Conservation (phyloP, 169 alveolate species). For the Plasmodium knowlesi region DNA sequence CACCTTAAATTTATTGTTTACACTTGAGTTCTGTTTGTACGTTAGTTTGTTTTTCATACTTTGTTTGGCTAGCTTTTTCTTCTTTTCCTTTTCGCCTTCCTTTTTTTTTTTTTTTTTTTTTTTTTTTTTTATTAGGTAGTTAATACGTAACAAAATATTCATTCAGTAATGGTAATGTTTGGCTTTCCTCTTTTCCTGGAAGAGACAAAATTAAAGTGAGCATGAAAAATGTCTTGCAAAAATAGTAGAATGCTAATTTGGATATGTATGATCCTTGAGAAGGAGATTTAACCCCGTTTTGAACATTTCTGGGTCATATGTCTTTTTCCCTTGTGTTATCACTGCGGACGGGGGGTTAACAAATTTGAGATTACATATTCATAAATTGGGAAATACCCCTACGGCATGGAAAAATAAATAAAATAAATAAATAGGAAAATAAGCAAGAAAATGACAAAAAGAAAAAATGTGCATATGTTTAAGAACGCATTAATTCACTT, state of each 20-base stretch:
- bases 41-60: not conserved
- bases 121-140: not conserved
- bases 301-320: constrained; percentile 2
- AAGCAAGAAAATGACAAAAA: not conserved
- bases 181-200: not conserved
- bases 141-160: not conserved
- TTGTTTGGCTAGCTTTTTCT: not conserved
- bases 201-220: not conserved
- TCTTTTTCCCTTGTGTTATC: not conserved
- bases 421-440: not conserved
- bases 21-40: not conserved
- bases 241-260: not conserved
- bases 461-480: not conserved
- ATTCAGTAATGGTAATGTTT: not conserved
- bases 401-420: not conserved
- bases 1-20: not conserved
- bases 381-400: not conserved
- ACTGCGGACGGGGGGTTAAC: not conserved
- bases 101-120: not conserved
- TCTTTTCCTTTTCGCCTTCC: not conserved
- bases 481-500: not conserved
- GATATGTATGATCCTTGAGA: not conserved
- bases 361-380: not conserved
- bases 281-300: not conserved
- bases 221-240: not conserved